These are phyloP conservation scores for Grosmannia clavigera DNA, from an alignment of 2,329 filamentous ascomycete species.

Conservation along the genomic window DNA sequence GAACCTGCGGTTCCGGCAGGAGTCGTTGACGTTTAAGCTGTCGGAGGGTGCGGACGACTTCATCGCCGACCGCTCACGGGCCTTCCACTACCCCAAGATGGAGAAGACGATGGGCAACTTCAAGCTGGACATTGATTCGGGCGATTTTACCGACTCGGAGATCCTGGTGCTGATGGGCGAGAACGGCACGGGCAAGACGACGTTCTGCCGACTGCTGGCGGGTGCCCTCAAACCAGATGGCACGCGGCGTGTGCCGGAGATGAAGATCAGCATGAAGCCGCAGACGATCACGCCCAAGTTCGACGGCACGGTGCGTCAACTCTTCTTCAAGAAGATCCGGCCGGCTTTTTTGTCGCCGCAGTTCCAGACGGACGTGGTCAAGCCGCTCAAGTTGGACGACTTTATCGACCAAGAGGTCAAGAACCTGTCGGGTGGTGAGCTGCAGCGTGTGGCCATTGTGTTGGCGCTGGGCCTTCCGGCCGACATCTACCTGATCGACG, in stretches of 20 bases:
- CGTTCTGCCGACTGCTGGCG: slow-evolving; percentile 92
- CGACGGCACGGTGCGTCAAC: slow-evolving; percentile 86
- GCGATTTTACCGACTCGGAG: slow-evolving; percentile 92
- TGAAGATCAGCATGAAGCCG: slow-evolving; percentile 80
- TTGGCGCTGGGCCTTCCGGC: slow-evolving; percentile 90
- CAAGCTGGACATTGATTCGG: slow-evolving; percentile 55
- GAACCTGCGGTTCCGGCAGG: slow-evolving; percentile 95
- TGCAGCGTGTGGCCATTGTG: slow-evolving; percentile 97
- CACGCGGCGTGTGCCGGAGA: slow-evolving; percentile 65
- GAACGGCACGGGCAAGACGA: slow-evolving; percentile 96
- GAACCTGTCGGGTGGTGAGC: slow-evolving; percentile 96
- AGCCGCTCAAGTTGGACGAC: slow-evolving; percentile 96
- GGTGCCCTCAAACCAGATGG: slow-evolving; percentile 87
- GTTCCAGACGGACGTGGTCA: slow-evolving; percentile 99
- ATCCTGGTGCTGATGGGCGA: slow-evolving; percentile 99
- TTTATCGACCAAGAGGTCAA: slow-evolving; percentile 99
- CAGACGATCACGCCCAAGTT: slow-evolving; percentile 99
- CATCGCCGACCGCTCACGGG: slow-evolving; percentile 68
- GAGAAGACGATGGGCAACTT: slow-evolving; percentile 86
- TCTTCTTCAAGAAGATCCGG: slow-evolving; percentile 99
- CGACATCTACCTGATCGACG: slow-evolving; percentile 97
- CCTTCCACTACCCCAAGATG: slow-evolving; percentile 82
- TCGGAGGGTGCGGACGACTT: slow-evolving; percentile 84
- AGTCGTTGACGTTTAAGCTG: slow-evolving; percentile 91
- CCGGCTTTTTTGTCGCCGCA: slow-evolving; percentile 90